Evolutionary conservation across 305 asterid species (phyloP).

Genomic region (Salvia sclarea): DNA sequence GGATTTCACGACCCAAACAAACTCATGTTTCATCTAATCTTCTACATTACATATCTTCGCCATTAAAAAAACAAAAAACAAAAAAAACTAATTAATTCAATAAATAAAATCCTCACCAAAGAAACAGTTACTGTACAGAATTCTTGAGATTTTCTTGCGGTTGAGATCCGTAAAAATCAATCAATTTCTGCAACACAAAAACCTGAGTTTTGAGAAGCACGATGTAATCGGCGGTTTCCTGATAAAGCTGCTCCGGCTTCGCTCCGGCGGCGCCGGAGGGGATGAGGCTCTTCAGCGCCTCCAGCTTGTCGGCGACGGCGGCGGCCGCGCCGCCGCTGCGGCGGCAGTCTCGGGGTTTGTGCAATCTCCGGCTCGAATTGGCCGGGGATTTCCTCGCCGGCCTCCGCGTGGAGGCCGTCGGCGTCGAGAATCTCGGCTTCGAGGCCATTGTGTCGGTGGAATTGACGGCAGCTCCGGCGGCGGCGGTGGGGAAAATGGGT

Average conservation of each 20-base stretch:
- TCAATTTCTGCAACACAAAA: conserved; percentile 56
- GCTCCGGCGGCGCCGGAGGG: conserved; percentile 46
- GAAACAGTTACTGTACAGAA: conserved; percentile 21
- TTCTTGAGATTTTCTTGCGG: conserved; percentile 23
- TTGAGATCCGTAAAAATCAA: conserved; percentile 38
- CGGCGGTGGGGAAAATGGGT: conserved; percentile 26
- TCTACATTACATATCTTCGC: conserved; percentile 4
- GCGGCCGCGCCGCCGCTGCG: conserved; percentile 23
- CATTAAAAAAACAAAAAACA: too few species aligned
- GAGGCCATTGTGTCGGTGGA: conserved; percentile 32
- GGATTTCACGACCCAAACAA: background rate
- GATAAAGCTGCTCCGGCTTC: conserved; percentile 55
- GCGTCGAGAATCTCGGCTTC: conserved; percentile 34
- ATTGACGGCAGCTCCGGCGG: background rate
- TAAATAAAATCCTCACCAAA: background rate
- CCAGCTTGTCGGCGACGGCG: conserved; percentile 63
- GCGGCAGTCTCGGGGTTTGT: conserved; percentile 31
- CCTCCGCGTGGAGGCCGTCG: conserved; percentile 28
- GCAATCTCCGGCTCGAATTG: conserved; percentile 30
- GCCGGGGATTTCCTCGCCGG: conserved; percentile 33
- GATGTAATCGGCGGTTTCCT: conserved; percentile 70
- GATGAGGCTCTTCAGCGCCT: conserved; percentile 61
- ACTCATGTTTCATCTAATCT: conserved; percentile 20
- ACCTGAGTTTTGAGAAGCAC: conserved; percentile 56
- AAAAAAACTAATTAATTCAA: conserved; percentile 15